These are phyloP conservation scores for Fusarium sp. DNA, from an alignment of 2,329 filamentous ascomycete genomes.

Conservation along the genomic window DNA sequence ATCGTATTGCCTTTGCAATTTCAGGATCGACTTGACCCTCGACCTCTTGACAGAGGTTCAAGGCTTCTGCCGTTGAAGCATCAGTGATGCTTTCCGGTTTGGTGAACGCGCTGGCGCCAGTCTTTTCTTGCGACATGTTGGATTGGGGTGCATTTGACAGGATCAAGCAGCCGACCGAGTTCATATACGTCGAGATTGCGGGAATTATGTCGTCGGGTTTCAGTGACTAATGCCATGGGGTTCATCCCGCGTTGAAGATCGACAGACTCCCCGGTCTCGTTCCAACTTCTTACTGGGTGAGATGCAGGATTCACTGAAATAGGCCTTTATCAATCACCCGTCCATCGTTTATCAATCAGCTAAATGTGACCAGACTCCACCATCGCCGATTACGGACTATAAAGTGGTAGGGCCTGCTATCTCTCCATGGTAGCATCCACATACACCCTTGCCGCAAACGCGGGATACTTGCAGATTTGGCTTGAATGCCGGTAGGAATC, in stretches of 20 bases:
- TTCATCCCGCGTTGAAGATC: not conserved
- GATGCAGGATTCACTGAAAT: not conserved
- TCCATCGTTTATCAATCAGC: conserved; percentile 12
- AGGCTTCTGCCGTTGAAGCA: conserved; percentile 11
- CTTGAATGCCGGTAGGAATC: not conserved
- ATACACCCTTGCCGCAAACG: not conserved
- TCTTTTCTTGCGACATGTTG: conserved; percentile 8
- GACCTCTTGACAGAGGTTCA: conserved; percentile 12
- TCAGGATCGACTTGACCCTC: conserved; percentile 4
- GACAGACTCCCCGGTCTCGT: not conserved
- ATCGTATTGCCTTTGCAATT: conserved; percentile 1
- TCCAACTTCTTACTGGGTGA: not conserved
- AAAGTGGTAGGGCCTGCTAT: not conserved
- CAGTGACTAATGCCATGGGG: not conserved
- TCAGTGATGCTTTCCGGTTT: conserved; percentile 7
- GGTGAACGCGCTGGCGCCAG: not conserved
- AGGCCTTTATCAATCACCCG: conserved; percentile 11
- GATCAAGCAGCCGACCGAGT: not conserved
- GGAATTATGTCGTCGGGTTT: not conserved
- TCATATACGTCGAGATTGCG: not conserved
- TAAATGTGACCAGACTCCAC: not conserved
- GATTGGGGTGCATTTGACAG: not conserved
- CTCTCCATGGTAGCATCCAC: not conserved
- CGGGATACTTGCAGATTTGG: not conserved
- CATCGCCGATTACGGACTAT: conserved; percentile 1